Evolutionary conservation across 805 yeast genomes (phyloP).

Genomic region (Starmerella bombicola): DNA sequence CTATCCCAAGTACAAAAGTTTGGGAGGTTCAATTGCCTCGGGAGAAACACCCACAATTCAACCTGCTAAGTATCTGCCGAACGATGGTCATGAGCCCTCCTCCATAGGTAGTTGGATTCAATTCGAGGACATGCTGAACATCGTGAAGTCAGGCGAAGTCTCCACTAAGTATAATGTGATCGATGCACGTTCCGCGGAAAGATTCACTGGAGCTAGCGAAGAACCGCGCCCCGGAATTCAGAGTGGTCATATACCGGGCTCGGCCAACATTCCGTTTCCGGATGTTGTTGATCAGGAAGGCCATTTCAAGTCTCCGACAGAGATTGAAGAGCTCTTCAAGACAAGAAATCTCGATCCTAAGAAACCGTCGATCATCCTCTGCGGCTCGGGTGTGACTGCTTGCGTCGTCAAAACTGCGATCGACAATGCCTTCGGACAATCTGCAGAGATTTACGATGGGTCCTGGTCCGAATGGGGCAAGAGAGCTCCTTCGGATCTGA

Average conservation of each 20-base stretch:
- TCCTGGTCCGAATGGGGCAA: constrained; percentile 63
- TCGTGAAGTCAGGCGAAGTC: constrained; percentile 38
- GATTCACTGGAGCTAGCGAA: constrained; percentile 68
- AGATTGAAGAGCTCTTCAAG: constrained; percentile 38
- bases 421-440: constrained; percentile 36
- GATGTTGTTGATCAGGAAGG: constrained; percentile 41
- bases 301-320: constrained; percentile 38
- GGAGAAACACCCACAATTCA: constrained; percentile 16
- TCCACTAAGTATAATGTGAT: constrained; percentile 38
- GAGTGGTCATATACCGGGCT: constrained; percentile 81
- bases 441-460: constrained; percentile 59
- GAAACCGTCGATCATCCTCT: constrained; percentile 71
- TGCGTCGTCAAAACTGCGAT: constrained; percentile 71
- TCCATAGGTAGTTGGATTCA: constrained; percentile 26
- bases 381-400: constrained; percentile 96
- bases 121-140: constrained; percentile 51
- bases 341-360: constrained; percentile 30
- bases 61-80: constrained; percentile 13
- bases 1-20: constrained; percentile 40
- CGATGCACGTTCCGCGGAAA: constrained; percentile 68
- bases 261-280: constrained; percentile 62
- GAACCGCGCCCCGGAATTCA: constrained; percentile 84
- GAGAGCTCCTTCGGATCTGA: constrained; percentile 47
- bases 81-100: constrained; percentile 21
- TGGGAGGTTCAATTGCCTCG: constrained; percentile 38